A percentile compares a stretch with the other conserved stretches of the same genome.
Conservation (phyloP, 1,284 basidiomycete genomes). For the Coriolopsis trogii region DNA sequence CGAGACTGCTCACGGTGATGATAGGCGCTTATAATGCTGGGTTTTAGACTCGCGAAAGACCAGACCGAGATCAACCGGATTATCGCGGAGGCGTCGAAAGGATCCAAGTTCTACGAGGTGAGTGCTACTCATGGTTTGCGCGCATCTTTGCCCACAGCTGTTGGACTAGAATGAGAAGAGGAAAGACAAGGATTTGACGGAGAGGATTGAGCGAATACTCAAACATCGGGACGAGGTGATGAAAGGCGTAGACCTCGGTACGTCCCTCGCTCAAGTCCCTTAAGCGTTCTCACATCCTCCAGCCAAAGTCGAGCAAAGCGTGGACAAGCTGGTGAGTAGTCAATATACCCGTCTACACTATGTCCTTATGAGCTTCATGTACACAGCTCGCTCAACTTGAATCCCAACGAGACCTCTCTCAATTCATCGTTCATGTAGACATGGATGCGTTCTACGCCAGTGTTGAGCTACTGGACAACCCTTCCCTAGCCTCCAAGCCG, state of each 20-base stretch:
- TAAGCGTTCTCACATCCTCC: constrained; percentile 1
- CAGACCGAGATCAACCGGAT: constrained; percentile 80
- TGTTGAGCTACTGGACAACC: constrained; percentile 82
- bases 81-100: constrained; percentile 81
- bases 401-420: constrained; percentile 74
- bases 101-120: constrained; percentile 84
- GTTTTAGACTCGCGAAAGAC: constrained; percentile 72
- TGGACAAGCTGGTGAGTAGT: constrained; percentile 51
- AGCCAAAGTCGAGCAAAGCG: constrained; percentile 57
- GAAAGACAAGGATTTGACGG: constrained; percentile 80
- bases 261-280: constrained; percentile 29
- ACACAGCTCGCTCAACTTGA: constrained; percentile 58
- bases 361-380: no score
- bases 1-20: background rate
- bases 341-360: no score
- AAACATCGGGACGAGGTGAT: constrained; percentile 65
- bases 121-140: constrained; percentile 11
- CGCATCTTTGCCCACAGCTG: background rate
- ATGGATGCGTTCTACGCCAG: constrained; percentile 82
- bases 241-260: constrained; percentile 62
- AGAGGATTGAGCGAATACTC: constrained; percentile 68
- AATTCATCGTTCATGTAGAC: constrained; percentile 87
- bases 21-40: background rate
- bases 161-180: constrained; percentile 81
- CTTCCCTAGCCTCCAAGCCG: constrained; percentile 78